Evolutionary conservation across 805 yeast species (phyloP).

Genomic region (Metschnikowia hibisci): DNA sequence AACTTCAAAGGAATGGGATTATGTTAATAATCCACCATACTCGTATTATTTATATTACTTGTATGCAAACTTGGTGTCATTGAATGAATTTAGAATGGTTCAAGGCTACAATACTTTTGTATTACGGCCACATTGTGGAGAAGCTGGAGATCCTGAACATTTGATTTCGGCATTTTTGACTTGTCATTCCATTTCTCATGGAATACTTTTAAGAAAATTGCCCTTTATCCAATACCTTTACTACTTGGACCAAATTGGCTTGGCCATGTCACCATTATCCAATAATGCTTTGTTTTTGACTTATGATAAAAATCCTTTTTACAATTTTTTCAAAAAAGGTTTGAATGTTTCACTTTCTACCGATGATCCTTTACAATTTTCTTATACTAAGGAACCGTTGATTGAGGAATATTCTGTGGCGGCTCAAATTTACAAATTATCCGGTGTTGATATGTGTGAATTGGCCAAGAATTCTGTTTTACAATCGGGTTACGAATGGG

Average conservation of each 20-base stretch:
- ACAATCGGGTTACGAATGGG: slow-evolving; percentile 92
- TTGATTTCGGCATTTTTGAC: slow-evolving; percentile 83
- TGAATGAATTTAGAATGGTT: slow-evolving; percentile 76
- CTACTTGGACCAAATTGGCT: slow-evolving; percentile 90
- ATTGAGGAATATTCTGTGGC: slow-evolving; percentile 98
- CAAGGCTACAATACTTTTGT: slow-evolving; percentile 85
- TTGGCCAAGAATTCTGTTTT: slow-evolving; percentile 87
- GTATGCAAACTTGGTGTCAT: slow-evolving; percentile 78
- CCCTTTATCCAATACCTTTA: slow-evolving; percentile 93
- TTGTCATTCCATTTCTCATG: slow-evolving; percentile 92
- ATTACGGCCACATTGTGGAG: slow-evolving; percentile 98
- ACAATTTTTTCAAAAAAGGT: slow-evolving; percentile 86
- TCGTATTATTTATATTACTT: slow-evolving; percentile 89
- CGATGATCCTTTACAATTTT: slow-evolving; percentile 96
- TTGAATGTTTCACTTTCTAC: slow-evolving; percentile 91
- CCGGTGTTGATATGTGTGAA: slow-evolving; percentile 96
- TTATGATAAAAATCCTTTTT: slow-evolving; percentile 96
- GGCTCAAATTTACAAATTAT: slow-evolving; percentile 92
- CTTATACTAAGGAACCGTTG: slow-evolving; percentile 94
- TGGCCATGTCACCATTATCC: slow-evolving; percentile 97
- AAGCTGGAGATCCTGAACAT: slow-evolving; percentile 99
- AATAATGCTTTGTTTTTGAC: slow-evolving; percentile 94
- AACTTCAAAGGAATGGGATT: slow-evolving; percentile 78
- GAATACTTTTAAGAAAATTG: slow-evolving; percentile 85
- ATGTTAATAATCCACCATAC: slow-evolving; percentile 88